Base-by-base conservation (phyloP, 176 grass and related monocot genomes). In the Oryza glumipatula region DNA sequence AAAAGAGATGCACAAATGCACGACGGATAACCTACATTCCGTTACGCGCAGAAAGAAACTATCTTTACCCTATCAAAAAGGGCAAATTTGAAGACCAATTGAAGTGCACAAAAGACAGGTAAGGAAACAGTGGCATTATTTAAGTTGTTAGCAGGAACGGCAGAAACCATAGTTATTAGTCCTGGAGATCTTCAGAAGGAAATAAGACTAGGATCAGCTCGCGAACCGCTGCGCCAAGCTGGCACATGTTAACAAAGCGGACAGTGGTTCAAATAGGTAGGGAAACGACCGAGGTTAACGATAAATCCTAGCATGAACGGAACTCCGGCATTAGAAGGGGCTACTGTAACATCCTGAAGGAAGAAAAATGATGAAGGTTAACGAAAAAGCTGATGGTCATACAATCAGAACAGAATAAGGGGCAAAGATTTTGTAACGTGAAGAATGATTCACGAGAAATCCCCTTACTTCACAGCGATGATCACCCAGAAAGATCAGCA, bases 391-490 rank as follows among this genome's bases (percentile, higher is more conserved):
- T 65, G 36, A 58, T 5, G 19, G 23, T 14, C 9, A 33, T 45
- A 60, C 67, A 47, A 65, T 67, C 5, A 74, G 9, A 46, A 9
- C 52, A 14, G 6, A 36, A 68, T 45, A 74, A 28, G 61, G 24
- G 78, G 15, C 39, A 60, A 1, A 68, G 21, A 3, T 56, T 35
- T 74, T 52, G 11, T 23, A 6, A 36, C 48, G 26, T 23, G 48
- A 47, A 69, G 52, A 38, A n/a, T 30, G 19, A 58, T 72, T 82
- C 44, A 17, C 41, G 38, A 75, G 26, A 70, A 38, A 68, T 67
- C 11, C 21, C 3, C 84, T 86, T 79, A 86, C 79, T 51, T 90
- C 35, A 61, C 61, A 76, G 28, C 58, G 83, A 83, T 36, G 38
- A 23, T 17, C 9, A 6, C 35, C 65, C 63, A 28, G 12, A 65